Evolutionary conservation across 2,329 filamentous ascomycete genomes (phyloP), one percentile per base, ranked within the genome.

Genomic region (Hirsutella rhossiliensis): DNA sequence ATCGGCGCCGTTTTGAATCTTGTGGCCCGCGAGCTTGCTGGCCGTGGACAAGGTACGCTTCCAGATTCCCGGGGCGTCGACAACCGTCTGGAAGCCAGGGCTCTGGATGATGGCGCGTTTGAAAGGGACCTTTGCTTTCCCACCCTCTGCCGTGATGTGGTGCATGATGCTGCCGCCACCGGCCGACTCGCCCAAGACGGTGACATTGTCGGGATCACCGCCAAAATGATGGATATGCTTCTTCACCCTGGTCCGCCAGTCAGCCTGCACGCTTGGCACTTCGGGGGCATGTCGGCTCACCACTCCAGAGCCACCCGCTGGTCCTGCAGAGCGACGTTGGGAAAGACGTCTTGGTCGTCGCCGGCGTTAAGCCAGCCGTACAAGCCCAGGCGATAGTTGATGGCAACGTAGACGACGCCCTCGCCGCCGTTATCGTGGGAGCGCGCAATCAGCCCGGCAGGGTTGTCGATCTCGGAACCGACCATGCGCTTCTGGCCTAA

Each of bases 321-420:
- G 49, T 75, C 72, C 2, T 71, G 56, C 1, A 76, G 54, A 0
- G 71, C 73, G 2, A 65, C 70, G 47, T 78, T 77, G 13, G 73
- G 44, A 15, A 54, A 42, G 4, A 54, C 49, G 20, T 28, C 41
- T 2, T 48, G 52, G 39, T 63, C 64, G 8, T 71, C 57, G 31
- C 63, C 57, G 12, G 66, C 62, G 27, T 66, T 64, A 4, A 74
- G 59, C 46, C 70, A 75, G 0, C 71, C 72, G 36, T 72, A 63
- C 19, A 51, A 38, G 27, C 66, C 66, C 2, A 69, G 56, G 15
- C 65, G 56, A 43, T 69, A 68, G 48, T 67, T 67, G 45, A 68
- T 34, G 15, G 64, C 47, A 7, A 68, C 62, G 47, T 61, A 59
- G 48, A 71, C 54, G 47, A 67, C 51, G 36, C 68, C 64, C 12